Percentiles rank a stretch among this genome's conserved stretches.
phyloP scores from a whole-genome alignment of 140 eudicot species.

The Anethum foeniculum region DNA sequence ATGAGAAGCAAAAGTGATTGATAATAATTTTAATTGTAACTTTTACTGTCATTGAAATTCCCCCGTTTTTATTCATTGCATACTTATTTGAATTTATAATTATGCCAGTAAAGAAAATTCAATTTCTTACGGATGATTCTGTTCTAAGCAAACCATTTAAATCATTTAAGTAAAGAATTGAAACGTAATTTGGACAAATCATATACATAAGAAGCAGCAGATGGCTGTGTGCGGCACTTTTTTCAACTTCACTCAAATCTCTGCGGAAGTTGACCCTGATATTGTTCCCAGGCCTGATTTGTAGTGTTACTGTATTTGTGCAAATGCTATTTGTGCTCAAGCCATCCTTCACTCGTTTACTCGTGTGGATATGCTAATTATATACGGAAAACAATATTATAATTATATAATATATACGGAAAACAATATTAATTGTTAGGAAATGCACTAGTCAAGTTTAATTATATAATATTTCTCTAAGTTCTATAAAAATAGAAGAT shows the following conservation, averaged over 20 bases:
- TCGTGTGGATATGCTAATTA: too few relatives aligned
- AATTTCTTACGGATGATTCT: not conserved
- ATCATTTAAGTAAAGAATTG: not conserved
- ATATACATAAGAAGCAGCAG: not conserved
- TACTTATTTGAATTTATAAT: not conserved
- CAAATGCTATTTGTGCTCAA: too few relatives aligned
- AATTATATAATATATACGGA: too few relatives aligned
- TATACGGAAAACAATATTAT: too few relatives aligned
- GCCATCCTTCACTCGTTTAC: too few relatives aligned
- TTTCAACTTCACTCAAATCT: not conserved
- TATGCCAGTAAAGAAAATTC: not conserved
- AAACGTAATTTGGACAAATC: not conserved
- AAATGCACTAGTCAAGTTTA: too few relatives aligned
- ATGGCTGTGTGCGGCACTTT: not conserved
- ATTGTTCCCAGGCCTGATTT: too few relatives aligned
- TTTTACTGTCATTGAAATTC: not conserved
- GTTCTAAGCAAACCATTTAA: not conserved
- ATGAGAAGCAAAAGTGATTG: not conserved
- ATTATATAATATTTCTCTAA: too few relatives aligned
- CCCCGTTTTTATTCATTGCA: not conserved
- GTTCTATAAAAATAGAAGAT: too few relatives aligned
- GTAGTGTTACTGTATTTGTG: too few relatives aligned
- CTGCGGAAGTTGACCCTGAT: not conserved
- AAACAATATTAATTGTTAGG: too few relatives aligned
- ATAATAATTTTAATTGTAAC: too few relatives aligned